Evolutionary conservation across 371 early-diverging fungal species (phyloP).

Genomic region (Batrachochytrium dendrobatidis): DNA sequence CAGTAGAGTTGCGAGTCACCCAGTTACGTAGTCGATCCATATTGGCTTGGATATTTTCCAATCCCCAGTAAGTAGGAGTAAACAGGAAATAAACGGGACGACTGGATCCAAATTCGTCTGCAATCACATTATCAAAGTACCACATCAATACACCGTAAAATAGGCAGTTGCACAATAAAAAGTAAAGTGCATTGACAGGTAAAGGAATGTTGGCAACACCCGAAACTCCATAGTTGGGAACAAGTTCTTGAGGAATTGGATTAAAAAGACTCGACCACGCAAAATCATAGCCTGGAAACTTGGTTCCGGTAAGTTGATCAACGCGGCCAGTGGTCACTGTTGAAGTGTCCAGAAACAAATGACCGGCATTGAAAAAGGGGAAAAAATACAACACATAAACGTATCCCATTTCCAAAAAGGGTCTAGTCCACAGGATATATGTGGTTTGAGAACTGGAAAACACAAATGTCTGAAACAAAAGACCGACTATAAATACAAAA

Average conservation of each 20-base stretch:
- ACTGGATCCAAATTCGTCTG: slow-evolving; percentile 56
- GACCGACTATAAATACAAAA: slow-evolving; percentile 62
- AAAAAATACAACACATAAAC: slow-evolving; percentile 37
- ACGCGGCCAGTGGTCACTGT: slow-evolving; percentile 49
- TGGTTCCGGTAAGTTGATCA: slow-evolving; percentile 51
- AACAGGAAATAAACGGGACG: slow-evolving; percentile 51
- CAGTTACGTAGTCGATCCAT: slow-evolving; percentile 19
- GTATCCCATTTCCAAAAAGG: background rate
- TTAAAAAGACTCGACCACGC: slow-evolving; percentile 46
- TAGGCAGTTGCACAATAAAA: slow-evolving; percentile 51
- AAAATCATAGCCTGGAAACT: slow-evolving; percentile 36
- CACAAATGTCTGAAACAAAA: slow-evolving; percentile 59
- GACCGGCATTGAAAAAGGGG: slow-evolving; percentile 70
- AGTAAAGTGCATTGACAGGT: slow-evolving; percentile 48
- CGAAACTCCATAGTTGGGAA: slow-evolving; percentile 41
- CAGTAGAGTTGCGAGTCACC: background rate
- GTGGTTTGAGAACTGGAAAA: slow-evolving; percentile 51
- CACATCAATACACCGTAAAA: slow-evolving; percentile 48
- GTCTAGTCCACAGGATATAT: slow-evolving; percentile 55
- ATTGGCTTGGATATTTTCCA: slow-evolving; percentile 14
- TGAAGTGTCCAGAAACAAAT: slow-evolving; percentile 59
- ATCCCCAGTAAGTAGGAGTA: slow-evolving; percentile 55
- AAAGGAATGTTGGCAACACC: slow-evolving; percentile 44
- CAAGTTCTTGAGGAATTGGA: slow-evolving; percentile 34
- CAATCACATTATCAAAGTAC: slow-evolving; percentile 60